Base-by-base conservation (phyloP, 495 filamentous ascomycete species). In the Penicillium alfredii region DNA sequence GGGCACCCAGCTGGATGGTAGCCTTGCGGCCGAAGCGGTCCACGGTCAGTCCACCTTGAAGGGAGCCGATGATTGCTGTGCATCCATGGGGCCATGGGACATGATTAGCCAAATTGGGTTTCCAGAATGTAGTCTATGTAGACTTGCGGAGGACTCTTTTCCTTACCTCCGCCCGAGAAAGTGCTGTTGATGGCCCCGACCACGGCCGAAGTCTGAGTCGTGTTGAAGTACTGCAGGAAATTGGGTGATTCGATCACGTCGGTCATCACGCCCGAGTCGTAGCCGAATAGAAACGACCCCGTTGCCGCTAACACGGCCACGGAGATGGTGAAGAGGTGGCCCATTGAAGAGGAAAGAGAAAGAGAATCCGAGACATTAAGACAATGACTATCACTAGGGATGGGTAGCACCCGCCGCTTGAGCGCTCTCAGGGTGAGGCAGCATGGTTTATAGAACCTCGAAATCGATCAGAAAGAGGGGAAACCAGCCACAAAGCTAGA, bases 181-280 rank as follows among this genome's bases (percentile, higher is more conserved):
- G 68, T 72, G 33, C 71, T 73, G 22, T 75, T 74, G 46, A 78
- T 74, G 1, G 69, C 71, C 23, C 73, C 73, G 18, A 73, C 68
- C n/a, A 73, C 66, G 21, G 64, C 56, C n/a, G 64, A 66, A 1
- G 62, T 63, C 26, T 64, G 55, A 18, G 61, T 60, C 3, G 71
- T 71, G 29, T 70, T 61, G 47, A 76, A 74, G 33, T 62, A 73
- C 8, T 38, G 30, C 19, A 72, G 34, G 51, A 74, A 75, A 31
- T 72, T 65, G 2, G 56, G 42, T 10, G 68, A 71, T 5, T 58
- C 64, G 39, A 76, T 74, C 20, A 74, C 69, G 59, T 73, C 69
- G 1, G 70, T 71, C 70, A 76, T 73, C 3, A 76, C 71, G 37
- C 72, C 72, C 16, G 63, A 64, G 41, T 74, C 70, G 55, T 73